These are phyloP conservation scores for Nematodospora anomalae DNA, from an alignment of 1,139 yeast genomes.

Conservation along the genomic window DNA sequence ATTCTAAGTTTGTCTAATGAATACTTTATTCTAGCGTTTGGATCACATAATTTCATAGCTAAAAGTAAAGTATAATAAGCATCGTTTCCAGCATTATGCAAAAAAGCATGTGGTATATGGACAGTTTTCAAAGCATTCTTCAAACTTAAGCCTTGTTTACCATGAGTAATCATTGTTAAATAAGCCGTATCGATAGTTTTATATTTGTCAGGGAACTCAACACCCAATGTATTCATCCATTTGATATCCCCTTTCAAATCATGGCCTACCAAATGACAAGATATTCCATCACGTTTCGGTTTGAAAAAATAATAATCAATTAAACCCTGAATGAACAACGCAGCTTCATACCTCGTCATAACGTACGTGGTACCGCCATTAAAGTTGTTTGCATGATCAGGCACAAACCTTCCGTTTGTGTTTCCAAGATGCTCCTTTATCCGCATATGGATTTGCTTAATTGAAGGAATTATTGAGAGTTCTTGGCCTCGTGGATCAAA, in stretches of 20 bases:
- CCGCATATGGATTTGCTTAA: conserved; percentile 55
- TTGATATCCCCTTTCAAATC: conserved; percentile 60
- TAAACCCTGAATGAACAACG: conserved; percentile 39
- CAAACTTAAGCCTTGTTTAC: conserved; percentile 45
- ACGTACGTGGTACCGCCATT: conserved; percentile 55
- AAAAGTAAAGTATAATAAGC: conserved; percentile 65
- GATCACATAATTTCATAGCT: conserved; percentile 55
- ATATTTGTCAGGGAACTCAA: conserved; percentile 41
- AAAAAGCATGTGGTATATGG: conserved; percentile 58
- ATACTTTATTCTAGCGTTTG: conserved; percentile 38
- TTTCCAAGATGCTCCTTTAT: conserved; percentile 48
- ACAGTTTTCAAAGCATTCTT: conserved; percentile 51
- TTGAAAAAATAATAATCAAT: conserved; percentile 41
- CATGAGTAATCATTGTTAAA: conserved; percentile 33
- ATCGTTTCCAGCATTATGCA: conserved; percentile 87
- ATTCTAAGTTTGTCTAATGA: conserved; percentile 22
- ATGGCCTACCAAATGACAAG: conserved; percentile 63
- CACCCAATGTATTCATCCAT: conserved; percentile 51
- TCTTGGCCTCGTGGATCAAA: conserved; percentile 58
- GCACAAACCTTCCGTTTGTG: conserved; percentile 60
- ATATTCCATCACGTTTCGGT: conserved; percentile 11
- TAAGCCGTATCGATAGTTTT: conserved; percentile 52
- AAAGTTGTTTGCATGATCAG: conserved; percentile 58
- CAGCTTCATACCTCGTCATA: conserved; percentile 37
- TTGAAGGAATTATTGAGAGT: conserved; percentile 40